These are phyloP conservation scores for Dactylonectria estremocensis DNA, from an alignment of 2,329 filamentous ascomycete genomes.

Conservation along the genomic window DNA sequence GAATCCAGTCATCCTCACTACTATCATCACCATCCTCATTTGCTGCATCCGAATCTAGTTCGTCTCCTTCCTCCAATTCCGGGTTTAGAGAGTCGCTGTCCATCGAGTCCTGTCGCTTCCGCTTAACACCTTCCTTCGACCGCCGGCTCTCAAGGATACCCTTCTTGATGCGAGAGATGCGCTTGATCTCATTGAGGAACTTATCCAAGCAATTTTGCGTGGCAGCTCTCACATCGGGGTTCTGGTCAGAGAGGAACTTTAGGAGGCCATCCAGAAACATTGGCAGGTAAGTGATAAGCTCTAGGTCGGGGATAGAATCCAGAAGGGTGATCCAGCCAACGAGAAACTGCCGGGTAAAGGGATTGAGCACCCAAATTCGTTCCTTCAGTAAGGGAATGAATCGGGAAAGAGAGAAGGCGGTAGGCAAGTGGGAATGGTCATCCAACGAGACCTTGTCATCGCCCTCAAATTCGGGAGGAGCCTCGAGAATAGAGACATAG, in stretches of 20 bases:
- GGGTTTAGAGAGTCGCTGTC: constrained; percentile 75
- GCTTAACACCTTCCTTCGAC: constrained; percentile 75
- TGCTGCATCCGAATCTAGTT: constrained; percentile 70
- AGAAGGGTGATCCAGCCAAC: constrained; percentile 96
- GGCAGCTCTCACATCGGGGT: constrained; percentile 93
- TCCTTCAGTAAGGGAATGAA: constrained; percentile 97
- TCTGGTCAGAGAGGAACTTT: constrained; percentile 92
- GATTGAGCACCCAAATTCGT: constrained; percentile 93
- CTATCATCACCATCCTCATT: constrained; percentile 73
- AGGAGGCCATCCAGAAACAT: constrained; percentile 92
- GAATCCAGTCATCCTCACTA: constrained; percentile 94
- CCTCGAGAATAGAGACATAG: constrained; percentile 90
- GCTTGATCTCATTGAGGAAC: constrained; percentile 93
- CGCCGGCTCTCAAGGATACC: constrained; percentile 90
- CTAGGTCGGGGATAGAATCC: constrained; percentile 96
- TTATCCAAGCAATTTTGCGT: constrained; percentile 91
- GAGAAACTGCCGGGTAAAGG: constrained; percentile 94
- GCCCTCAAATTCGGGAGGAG: constrained; percentile 61
- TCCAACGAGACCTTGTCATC: constrained; percentile 64
- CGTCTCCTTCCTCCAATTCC: constrained; percentile 72
- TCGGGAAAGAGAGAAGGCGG: constrained; percentile 89
- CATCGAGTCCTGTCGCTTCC: constrained; percentile 78
- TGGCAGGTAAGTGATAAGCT: constrained; percentile 92
- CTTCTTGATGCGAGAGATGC: constrained; percentile 93
- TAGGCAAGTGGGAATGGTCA: constrained; percentile 73